Conservation (phyloP, 495 filamentous ascomycete species). For the Talaromyces stipitatus region DNA sequence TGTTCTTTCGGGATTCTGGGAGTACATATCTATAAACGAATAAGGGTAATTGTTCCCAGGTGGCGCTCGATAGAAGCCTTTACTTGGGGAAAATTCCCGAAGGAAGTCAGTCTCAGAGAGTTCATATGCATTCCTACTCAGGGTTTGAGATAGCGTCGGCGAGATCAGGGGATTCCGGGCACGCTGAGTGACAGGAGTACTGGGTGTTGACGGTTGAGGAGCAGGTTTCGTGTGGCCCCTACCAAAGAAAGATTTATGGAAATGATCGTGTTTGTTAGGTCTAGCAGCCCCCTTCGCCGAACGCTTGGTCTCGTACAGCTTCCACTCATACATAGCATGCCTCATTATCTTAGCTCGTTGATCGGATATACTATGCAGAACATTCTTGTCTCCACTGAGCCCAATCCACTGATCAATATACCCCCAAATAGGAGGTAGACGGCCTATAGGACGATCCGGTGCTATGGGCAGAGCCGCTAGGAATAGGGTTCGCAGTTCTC, state of each 20-base stretch:
- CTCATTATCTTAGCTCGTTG: not conserved
- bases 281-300: no score
- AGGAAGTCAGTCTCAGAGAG: not conserved
- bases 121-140: not conserved
- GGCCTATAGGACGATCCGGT: no score
- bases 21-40: not conserved
- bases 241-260: no score
- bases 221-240: no score
- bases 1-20: not conserved
- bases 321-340: no score
- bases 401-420: not conserved
- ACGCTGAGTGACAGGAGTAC: not conserved
- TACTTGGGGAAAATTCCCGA: not conserved
- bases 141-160: not conserved
- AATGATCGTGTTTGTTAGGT: no score
- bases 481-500: constrained; percentile 22
- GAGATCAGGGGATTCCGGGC: not conserved
- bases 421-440: no score
- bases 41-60: not conserved
- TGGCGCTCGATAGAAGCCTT: not conserved
- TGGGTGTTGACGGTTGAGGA: not conserved
- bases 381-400: not conserved
- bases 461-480: no score
- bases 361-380: not conserved
- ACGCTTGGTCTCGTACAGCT: no score